phyloP scores from a whole-genome alignment of 768 basidiomycete species.

The Boletus sensibilis region DNA sequence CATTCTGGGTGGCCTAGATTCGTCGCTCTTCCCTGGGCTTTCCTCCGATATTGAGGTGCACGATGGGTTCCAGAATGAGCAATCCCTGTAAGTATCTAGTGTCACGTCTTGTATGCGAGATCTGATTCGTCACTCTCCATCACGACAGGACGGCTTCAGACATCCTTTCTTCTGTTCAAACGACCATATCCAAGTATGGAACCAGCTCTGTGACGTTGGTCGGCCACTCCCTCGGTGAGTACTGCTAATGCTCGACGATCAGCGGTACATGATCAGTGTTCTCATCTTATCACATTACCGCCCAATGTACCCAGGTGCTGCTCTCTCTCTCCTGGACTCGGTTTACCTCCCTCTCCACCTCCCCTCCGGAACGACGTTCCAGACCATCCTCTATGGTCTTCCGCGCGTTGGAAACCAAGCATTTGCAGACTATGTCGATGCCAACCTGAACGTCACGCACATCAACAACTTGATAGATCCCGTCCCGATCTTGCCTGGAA shows the following conservation, averaged over 20 bases:
- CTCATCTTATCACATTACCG: neutral
- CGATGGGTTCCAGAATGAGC: conserved; percentile 44
- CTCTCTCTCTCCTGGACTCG: conserved; percentile 34
- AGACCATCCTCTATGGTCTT: conserved; percentile 32
- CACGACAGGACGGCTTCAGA: conserved; percentile 38
- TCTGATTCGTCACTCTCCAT: conserved; percentile 20
- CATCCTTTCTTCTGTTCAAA: conserved; percentile 43
- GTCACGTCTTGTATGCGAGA: neutral
- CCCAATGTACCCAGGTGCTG: conserved; percentile 26
- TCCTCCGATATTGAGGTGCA: conserved; percentile 41
- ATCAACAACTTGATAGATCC: conserved; percentile 50
- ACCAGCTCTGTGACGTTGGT: conserved; percentile 41
- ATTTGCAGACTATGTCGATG: conserved; percentile 57
- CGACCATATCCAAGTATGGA: conserved; percentile 34
- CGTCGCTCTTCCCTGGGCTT: conserved; percentile 48
- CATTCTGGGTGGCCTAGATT: conserved; percentile 31
- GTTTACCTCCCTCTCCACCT: conserved; percentile 37
- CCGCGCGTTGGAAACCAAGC: conserved; percentile 52
- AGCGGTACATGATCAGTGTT: neutral
- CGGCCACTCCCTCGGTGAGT: conserved; percentile 43
- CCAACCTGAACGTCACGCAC: conserved; percentile 43
- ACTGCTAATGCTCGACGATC: neutral
- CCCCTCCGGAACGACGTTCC: conserved; percentile 28
- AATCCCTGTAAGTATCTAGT: conserved; percentile 38
- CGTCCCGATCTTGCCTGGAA: conserved; percentile 35